A percentile compares a stretch with the other conserved stretches of the same genome.
Conservation (phyloP, 2,329 filamentous ascomycete genomes). For the Colletotrichum spinosum region DNA sequence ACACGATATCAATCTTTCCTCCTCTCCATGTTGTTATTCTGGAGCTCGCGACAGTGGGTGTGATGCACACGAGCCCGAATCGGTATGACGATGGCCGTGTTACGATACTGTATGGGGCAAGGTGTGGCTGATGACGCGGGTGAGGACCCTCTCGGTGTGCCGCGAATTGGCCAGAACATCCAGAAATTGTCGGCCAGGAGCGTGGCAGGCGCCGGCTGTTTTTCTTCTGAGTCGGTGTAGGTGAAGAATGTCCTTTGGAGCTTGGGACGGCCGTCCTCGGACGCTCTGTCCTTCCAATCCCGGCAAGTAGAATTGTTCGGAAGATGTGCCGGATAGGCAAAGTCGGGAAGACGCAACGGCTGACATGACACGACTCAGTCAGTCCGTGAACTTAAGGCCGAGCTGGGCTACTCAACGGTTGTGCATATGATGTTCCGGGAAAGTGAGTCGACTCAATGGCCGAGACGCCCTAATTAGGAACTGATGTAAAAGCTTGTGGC, state of each 20-base stretch:
- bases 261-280: constrained; percentile 10
- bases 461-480: constrained; percentile 11
- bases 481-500: constrained; percentile 21
- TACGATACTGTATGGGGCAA: constrained; percentile 32
- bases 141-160: background rate
- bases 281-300: background rate
- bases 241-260: constrained; percentile 11
- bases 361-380: constrained; percentile 28
- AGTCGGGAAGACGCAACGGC: too few relatives aligned
- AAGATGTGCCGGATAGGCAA: too few relatives aligned
- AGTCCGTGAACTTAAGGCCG: constrained; percentile 19
- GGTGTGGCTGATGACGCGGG: constrained; percentile 14
- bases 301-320: background rate
- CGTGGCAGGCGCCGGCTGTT: background rate
- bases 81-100: background rate
- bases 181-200: constrained; percentile 15
- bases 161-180: too few relatives aligned
- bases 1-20: constrained; percentile 8
- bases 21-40: background rate
- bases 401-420: constrained; percentile 26
- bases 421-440: constrained; percentile 25
- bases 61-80: background rate
- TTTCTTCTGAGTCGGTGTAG: background rate
- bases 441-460: background rate
- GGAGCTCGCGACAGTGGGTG: constrained; percentile 14